A percentile compares a stretch with the other conserved stretches of the same genome.
These are phyloP conservation scores for Mallotus japonicus DNA, from an alignment of 441 rosid species.

Conservation along the genomic window DNA sequence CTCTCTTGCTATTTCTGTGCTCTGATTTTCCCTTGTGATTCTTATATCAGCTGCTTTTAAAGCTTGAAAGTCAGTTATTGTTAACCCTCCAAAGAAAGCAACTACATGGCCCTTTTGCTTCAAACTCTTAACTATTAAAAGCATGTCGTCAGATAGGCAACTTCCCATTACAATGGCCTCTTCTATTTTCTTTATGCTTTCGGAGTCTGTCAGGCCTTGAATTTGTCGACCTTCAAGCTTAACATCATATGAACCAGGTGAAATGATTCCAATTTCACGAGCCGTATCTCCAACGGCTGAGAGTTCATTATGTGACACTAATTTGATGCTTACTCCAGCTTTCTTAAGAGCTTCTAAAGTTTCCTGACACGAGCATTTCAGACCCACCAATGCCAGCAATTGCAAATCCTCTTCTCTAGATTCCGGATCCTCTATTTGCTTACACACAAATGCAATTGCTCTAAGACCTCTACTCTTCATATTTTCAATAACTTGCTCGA, in stretches of 20 bases:
- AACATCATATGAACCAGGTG: background rate
- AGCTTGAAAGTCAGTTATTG: constrained; percentile 20
- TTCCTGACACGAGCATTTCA: constrained; percentile 18
- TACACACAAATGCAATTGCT: constrained; percentile 30
- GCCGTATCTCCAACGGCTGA: constrained; percentile 23
- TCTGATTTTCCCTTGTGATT: constrained; percentile 3
- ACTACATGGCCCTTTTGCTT: constrained; percentile 22
- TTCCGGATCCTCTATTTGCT: constrained; percentile 14
- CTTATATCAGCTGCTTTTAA: constrained; percentile 34
- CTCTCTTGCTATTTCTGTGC: constrained; percentile 26
- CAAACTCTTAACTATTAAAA: constrained; percentile 3
- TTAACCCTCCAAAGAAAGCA: constrained; percentile 32
- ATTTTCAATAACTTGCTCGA: constrained; percentile 6
- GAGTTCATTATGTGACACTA: constrained; percentile 26
- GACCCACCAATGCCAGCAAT: constrained; percentile 29
- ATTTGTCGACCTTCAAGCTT: constrained; percentile 14
- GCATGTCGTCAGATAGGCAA: constrained; percentile 19
- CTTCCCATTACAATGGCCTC: constrained; percentile 17
- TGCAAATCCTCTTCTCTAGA: constrained; percentile 19
- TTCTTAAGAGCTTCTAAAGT: constrained; percentile 6
- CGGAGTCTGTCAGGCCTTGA: background rate
- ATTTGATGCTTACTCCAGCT: constrained; percentile 23
- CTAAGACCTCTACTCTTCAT: constrained; percentile 27
- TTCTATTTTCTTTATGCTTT: constrained; percentile 9
- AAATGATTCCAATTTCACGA: constrained; percentile 15